phyloP scores from a whole-genome alignment of 805 yeast genomes.

The Hemisphaericaspora nanyangensis region DNA sequence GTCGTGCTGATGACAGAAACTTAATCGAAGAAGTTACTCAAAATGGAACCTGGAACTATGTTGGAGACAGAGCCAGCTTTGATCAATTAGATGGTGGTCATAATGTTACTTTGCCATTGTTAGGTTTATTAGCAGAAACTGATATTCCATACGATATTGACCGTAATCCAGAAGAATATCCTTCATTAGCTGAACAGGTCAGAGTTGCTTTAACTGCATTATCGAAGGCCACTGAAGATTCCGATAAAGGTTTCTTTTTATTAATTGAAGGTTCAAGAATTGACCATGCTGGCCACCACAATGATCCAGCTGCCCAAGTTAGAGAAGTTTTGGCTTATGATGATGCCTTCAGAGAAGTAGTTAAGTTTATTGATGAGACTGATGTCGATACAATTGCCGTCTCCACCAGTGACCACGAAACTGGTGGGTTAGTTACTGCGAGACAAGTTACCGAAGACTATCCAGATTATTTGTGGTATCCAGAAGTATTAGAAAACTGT shows the following conservation, averaged over 20 bases:
- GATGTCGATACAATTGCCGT: constrained; percentile 76
- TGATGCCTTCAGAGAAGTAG: constrained; percentile 71
- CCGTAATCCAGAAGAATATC: constrained; percentile 56
- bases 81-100: constrained; percentile 52
- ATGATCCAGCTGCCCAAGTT: constrained; percentile 93
- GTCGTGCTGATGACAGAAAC: constrained; percentile 69
- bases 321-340: constrained; percentile 87
- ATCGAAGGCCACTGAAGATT: constrained; percentile 59
- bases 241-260: constrained; percentile 82
- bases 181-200: constrained; percentile 78
- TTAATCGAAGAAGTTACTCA: constrained; percentile 59
- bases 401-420: constrained; percentile 91
- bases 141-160: constrained; percentile 88
- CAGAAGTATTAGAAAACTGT: constrained; percentile 67
- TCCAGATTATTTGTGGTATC: constrained; percentile 89
- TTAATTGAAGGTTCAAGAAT: constrained; percentile 89
- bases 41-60: constrained; percentile 59
- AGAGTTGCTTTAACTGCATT: constrained; percentile 69
- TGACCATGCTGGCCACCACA: constrained; percentile 93
- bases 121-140: constrained; percentile 68
- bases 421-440: constrained; percentile 90
- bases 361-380: constrained; percentile 61
- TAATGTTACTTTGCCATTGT: constrained; percentile 68
- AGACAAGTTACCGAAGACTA: constrained; percentile 65
- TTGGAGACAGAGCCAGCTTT: constrained; percentile 55